Conservation (phyloP, 768 basidiomycete genomes). For the Porphyrellus cyaneotinctus region DNA sequence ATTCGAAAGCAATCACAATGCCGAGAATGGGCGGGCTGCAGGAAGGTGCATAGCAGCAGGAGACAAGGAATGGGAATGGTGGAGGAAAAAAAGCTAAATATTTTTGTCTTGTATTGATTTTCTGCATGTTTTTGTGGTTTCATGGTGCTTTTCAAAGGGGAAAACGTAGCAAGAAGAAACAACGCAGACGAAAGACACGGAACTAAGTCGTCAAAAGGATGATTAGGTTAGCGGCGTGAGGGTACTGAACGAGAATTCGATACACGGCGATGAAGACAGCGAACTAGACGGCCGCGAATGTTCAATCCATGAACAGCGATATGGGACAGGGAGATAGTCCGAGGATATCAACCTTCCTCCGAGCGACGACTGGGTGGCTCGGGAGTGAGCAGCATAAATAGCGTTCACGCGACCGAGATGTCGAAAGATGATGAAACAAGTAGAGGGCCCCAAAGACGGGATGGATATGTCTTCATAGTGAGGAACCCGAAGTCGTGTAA, state of each 20-base stretch:
- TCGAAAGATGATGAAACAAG: constrained; percentile 28
- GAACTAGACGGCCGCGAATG: constrained; percentile 25
- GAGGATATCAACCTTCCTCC: constrained; percentile 29
- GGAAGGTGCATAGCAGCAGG: constrained; percentile 8
- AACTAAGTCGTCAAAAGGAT: constrained; percentile 36
- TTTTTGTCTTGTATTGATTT: constrained; percentile 45
- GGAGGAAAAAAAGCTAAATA: constrained; percentile 36
- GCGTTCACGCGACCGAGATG: constrained; percentile 29
- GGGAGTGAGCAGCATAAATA: constrained; percentile 27
- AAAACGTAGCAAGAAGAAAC: constrained; percentile 38
- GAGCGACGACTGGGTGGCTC: constrained; percentile 23
- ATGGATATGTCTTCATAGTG: constrained; percentile 59
- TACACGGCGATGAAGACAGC: constrained; percentile 30
- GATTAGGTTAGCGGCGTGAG: constrained; percentile 35
- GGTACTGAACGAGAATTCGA: constrained; percentile 30
- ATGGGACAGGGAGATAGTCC: constrained; percentile 29
- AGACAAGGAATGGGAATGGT: constrained; percentile 27
- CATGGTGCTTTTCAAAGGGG: constrained; percentile 27
- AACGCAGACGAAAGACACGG: constrained; percentile 32
- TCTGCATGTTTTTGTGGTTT: constrained; percentile 38
- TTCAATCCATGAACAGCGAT: constrained; percentile 38
- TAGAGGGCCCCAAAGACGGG: constrained; percentile 49
- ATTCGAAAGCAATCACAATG: constrained; percentile 24
- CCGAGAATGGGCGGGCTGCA: constrained; percentile 1
- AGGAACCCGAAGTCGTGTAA: constrained; percentile 25